Percentiles rank a stretch among this genome's conserved stretches.
These are phyloP conservation scores for Fusarium kyushuense DNA, from an alignment of 2,329 filamentous ascomycete genomes.

Conservation along the genomic window DNA sequence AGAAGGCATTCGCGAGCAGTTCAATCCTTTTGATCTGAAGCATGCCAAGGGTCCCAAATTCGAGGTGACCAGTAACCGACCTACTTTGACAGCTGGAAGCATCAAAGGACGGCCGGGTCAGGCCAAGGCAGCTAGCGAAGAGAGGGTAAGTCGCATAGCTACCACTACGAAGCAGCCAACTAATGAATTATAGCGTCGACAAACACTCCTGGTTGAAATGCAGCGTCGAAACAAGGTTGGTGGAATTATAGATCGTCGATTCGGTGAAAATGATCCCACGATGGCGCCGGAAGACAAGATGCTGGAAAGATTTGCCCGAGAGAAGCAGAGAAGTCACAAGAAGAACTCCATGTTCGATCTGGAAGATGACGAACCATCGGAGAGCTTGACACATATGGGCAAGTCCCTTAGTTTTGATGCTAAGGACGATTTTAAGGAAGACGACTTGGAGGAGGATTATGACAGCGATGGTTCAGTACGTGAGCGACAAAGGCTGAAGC, in stretches of 20 bases:
- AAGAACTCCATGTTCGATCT: constrained; percentile 88
- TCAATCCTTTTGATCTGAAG: constrained; percentile 98
- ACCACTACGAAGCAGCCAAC: constrained; percentile 7
- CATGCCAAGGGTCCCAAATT: constrained; percentile 85
- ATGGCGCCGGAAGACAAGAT: constrained; percentile 96
- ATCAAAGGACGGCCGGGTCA: constrained; percentile 82
- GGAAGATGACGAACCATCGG: constrained; percentile 76
- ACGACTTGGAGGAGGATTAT: constrained; percentile 72
- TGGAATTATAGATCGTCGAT: constrained; percentile 90
- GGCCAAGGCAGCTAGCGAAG: constrained; percentile 87
- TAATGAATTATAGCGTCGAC: constrained; percentile 68
- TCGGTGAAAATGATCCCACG: constrained; percentile 93
- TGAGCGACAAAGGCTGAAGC: constrained; percentile 67
- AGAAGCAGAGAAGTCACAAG: constrained; percentile 83
- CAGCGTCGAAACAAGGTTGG: constrained; percentile 90
- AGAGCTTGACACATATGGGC: constrained; percentile 85
- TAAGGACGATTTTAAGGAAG: constrained; percentile 82
- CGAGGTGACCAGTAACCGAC: constrained; percentile 78
- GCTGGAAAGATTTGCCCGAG: constrained; percentile 88
- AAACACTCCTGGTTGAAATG: constrained; percentile 90
- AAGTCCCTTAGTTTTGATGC: constrained; percentile 75
- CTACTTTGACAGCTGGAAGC: constrained; percentile 66
- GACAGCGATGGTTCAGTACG: constrained; percentile 69
- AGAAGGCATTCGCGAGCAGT: constrained; percentile 89
- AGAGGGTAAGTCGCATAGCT: constrained; percentile 69